These are phyloP conservation scores for Fusarium newnesense DNA, from an alignment of 2,329 filamentous ascomycete genomes.

Conservation along the genomic window DNA sequence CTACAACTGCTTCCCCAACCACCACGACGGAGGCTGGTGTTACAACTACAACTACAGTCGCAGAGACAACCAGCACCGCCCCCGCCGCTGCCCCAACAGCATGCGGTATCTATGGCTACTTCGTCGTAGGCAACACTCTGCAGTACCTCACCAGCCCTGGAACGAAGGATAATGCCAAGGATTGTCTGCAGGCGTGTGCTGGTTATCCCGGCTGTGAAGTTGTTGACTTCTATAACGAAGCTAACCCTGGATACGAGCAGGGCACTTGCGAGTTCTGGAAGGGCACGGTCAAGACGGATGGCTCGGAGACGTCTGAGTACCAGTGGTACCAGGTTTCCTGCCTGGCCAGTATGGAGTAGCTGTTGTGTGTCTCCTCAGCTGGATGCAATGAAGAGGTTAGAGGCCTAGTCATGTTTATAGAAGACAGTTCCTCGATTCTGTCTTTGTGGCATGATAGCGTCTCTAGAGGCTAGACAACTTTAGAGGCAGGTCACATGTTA, in stretches of 20 bases:
- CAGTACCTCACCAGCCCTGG: neutral
- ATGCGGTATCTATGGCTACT: neutral
- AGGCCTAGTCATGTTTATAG: too few relatives aligned
- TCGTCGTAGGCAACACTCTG: neutral
- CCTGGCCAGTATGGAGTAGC: neutral
- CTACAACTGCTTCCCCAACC: neutral
- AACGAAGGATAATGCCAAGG: neutral
- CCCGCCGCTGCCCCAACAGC: neutral
- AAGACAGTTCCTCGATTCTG: too few relatives aligned
- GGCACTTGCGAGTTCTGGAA: neutral
- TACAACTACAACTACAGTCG: neutral
- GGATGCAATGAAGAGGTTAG: too few relatives aligned
- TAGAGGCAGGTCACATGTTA: too few relatives aligned
- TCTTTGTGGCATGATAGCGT: too few relatives aligned
- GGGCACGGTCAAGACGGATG: neutral
- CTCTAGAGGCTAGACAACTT: too few relatives aligned
- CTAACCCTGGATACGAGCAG: neutral
- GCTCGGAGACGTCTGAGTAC: neutral
- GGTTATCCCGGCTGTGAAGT: neutral
- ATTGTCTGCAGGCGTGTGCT: neutral
- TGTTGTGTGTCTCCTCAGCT: accelerated
- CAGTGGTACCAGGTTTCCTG: neutral
- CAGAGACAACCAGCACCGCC: neutral
- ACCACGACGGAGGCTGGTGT: too few relatives aligned
- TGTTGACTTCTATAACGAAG: neutral